A percentile compares a stretch with the other conserved stretches of the same genome.
These are phyloP conservation scores for Flagelloscypha sp. DNA, from an alignment of 768 basidiomycete species.

Conservation along the genomic window DNA sequence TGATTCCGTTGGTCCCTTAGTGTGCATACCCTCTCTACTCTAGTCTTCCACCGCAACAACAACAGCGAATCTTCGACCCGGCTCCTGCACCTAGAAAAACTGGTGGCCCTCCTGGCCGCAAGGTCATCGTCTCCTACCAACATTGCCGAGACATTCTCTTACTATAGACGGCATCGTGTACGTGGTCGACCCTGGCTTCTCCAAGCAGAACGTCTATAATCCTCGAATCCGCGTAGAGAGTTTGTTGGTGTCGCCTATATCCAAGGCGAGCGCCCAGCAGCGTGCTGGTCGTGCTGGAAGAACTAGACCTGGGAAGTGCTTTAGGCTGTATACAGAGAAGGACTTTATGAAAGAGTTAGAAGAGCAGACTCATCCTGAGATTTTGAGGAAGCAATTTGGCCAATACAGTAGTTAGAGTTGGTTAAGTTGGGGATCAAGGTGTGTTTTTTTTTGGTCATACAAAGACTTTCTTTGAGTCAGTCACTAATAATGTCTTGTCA, in stretches of 20 bases:
- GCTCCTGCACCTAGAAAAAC: conserved; percentile 55
- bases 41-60: conserved; percentile 86
- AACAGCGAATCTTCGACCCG: conserved; percentile 94
- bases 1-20: conserved; percentile 72
- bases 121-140: conserved; percentile 94
- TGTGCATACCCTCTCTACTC: conserved; percentile 94
- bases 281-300: conserved; percentile 94
- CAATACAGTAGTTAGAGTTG: conserved; percentile 86
- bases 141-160: conserved; percentile 92
- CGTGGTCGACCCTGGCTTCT: conserved; percentile 95
- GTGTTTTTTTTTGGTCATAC: conserved; percentile 6
- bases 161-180: conserved; percentile 99
- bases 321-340: conserved; percentile 92
- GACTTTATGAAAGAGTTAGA: conserved; percentile 95
- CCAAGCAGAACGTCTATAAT: conserved; percentile 98
- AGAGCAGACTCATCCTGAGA: conserved; percentile 97
- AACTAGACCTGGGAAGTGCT: conserved; percentile 95
- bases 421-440: conserved; percentile 92
- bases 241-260: conserved; percentile 88
- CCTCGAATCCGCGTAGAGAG: conserved; percentile 95
- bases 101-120: conserved; percentile 79
- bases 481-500: background rate
- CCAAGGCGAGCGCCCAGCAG: conserved; percentile 94
- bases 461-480: conserved; percentile 2
- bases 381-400: conserved; percentile 88